phyloP scores from a whole-genome alignment of 768 basidiomycete species.

The Basidioascus undulatus region DNA sequence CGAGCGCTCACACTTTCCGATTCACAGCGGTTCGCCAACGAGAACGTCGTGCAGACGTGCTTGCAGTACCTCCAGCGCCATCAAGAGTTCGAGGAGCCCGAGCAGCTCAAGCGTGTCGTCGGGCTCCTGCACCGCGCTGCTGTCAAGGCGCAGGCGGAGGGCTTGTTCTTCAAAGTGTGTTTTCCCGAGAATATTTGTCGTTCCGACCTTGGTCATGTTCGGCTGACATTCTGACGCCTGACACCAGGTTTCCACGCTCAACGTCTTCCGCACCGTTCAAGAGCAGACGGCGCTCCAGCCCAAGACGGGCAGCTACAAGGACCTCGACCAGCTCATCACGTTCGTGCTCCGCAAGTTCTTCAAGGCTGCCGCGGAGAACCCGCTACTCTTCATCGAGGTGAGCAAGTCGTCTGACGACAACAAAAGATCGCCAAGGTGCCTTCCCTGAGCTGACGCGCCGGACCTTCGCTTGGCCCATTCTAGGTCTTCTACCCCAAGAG shows the following conservation, averaged over 20 bases:
- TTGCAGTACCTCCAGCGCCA: constrained; percentile 60
- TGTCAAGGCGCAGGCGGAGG: constrained; percentile 75
- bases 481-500: constrained; percentile 81
- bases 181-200: constrained; percentile 2
- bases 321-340: constrained; percentile 59
- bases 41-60: constrained; percentile 63
- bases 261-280: constrained; percentile 69
- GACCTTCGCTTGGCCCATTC: constrained; percentile 5
- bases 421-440: background rate
- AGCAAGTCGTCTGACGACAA: constrained; percentile 6
- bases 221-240: constrained; percentile 5
- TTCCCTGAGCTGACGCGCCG: constrained; percentile 9
- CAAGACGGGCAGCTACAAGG: constrained; percentile 53
- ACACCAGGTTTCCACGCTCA: constrained; percentile 57
- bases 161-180: constrained; percentile 76
- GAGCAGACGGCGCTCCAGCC: constrained; percentile 44
- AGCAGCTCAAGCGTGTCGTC: constrained; percentile 76
- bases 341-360: constrained; percentile 83
- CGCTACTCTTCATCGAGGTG: constrained; percentile 75
- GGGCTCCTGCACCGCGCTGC: constrained; percentile 73
- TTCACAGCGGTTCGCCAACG: constrained; percentile 61
- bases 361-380: constrained; percentile 61
- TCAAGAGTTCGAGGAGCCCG: constrained; percentile 46
- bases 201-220: background rate
- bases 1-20: background rate